phyloP scores from a whole-genome alignment of 2,329 filamentous ascomycete genomes.

The Sclerotinia borealis region DNA sequence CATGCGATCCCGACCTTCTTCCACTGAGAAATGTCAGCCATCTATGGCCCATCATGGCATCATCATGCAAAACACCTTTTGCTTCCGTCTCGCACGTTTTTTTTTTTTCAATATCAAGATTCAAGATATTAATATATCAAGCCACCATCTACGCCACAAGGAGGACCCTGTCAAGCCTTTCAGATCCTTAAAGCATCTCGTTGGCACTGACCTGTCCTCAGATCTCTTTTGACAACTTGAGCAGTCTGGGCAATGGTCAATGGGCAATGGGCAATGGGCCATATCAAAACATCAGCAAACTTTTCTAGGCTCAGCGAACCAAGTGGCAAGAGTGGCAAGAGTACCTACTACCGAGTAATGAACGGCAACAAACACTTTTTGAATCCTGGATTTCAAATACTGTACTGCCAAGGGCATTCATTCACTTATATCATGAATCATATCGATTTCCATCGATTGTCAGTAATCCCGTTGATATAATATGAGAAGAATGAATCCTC shows the following conservation, averaged over 20 bases:
- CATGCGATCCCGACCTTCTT: background rate
- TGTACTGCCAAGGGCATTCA: too few relatives aligned
- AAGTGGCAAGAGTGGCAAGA: too few relatives aligned
- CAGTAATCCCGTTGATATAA: background rate
- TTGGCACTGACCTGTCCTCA: background rate
- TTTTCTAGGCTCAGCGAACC: background rate
- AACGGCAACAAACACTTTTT: too few relatives aligned
- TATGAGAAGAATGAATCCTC: background rate
- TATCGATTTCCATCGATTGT: background rate
- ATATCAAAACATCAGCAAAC: constrained; percentile 1
- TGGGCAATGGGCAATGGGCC: too few relatives aligned
- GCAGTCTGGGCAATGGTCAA: too few relatives aligned
- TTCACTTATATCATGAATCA: background rate
- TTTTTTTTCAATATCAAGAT: too few relatives aligned
- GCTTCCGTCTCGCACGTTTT: background rate
- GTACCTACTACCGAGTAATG: too few relatives aligned
- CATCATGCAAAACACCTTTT: background rate
- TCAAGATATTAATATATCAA: too few relatives aligned
- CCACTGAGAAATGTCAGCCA: background rate
- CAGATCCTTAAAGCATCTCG: background rate
- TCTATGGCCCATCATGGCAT: too few relatives aligned
- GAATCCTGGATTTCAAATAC: background rate
- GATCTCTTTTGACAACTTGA: background rate
- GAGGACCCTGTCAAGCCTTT: background rate
- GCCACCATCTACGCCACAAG: background rate